These are phyloP conservation scores for Symbiodinium natans DNA, from an alignment of 73 alveolate genomes.

Conservation along the genomic window DNA sequence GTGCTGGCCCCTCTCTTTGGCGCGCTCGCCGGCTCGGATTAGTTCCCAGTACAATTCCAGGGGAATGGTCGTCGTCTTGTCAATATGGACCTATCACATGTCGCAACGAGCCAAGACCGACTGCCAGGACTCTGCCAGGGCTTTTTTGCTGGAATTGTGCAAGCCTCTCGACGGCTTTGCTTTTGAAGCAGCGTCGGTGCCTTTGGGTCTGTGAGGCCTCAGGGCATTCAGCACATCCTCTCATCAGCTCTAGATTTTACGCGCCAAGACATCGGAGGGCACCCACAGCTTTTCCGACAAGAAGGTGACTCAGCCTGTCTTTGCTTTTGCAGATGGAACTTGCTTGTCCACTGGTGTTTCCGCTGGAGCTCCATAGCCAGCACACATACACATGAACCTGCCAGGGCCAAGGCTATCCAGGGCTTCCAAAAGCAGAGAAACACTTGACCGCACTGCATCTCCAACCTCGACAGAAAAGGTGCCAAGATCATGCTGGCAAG, in stretches of 20 bases:
- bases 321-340: not conserved
- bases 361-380: constrained; percentile 91
- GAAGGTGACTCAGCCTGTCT: not conserved
- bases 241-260: not conserved
- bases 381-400: constrained; percentile 87
- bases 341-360: constrained; percentile 70
- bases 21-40: constrained; percentile 82
- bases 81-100: constrained; percentile 48
- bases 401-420: not conserved
- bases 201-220: constrained; percentile 54
- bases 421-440: not conserved
- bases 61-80: constrained; percentile 82
- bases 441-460: not conserved
- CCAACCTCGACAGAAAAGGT: constrained; percentile 39
- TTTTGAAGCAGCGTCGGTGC: constrained; percentile 82
- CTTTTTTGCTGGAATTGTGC: not conserved
- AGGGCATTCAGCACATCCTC: not conserved
- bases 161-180: constrained; percentile 86
- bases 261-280: not conserved
- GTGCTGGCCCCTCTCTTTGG: constrained; percentile 79
- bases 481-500: constrained; percentile 45
- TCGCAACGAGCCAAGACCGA: not conserved
- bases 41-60: constrained; percentile 87
- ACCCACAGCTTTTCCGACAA: not conserved
- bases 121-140: not conserved